Base-by-base conservation (phyloP, 2,329 filamentous ascomycete genomes). In the Hypoxylon sp. region DNA sequence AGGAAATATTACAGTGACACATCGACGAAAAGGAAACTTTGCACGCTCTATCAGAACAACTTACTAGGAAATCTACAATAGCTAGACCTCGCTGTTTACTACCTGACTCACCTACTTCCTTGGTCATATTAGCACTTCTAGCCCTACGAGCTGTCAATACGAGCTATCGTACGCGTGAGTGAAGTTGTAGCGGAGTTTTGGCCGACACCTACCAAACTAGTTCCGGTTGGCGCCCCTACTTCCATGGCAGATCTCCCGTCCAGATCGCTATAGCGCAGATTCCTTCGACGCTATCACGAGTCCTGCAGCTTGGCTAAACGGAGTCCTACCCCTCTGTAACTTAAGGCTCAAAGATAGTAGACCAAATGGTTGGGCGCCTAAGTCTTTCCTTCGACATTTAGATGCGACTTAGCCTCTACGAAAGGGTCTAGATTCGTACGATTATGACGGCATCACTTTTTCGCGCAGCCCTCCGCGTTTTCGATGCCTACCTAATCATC, bases 381-480 rank as follows among this genome's bases (percentile, higher is more conserved):
- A 55, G 30, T 30, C 41, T 55, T 41, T 45, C 53, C 38, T 41
- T 65, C 38, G 10, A 57, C 32, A 58, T 45, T 49, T 51, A 61
- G 59, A 63, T 65, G 62, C 38, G 25, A 63, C 59, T 65, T 57
- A 58, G 46, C 21, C 25, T 68, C 58, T 61, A 38, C 36, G 41
- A 41, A 45, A n/a, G n/a, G 52, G 21, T 53, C 53, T 41, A 51
- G 32, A 52, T 68, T 58, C 61, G 60, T 67, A 65, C 68, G 62
- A 68, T 53, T 60, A 70, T 70, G 68, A 70, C 65, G 61, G 68
- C 68, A 70, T 68, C 19, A 46, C 58, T 46, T 60, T 61, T 64
- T 34, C 36, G 34, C 45, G 41, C 48, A 55, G 30, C 49, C 52
- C 53, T 21, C 58, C 41, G 50, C n/a, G 19, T 19, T 45, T 32